Percentiles rank a stretch among this genome's conserved stretches.
phyloP scores from a whole-genome alignment of 192 early-diverging fungal genomes.

The Entrophospora sp. region DNA sequence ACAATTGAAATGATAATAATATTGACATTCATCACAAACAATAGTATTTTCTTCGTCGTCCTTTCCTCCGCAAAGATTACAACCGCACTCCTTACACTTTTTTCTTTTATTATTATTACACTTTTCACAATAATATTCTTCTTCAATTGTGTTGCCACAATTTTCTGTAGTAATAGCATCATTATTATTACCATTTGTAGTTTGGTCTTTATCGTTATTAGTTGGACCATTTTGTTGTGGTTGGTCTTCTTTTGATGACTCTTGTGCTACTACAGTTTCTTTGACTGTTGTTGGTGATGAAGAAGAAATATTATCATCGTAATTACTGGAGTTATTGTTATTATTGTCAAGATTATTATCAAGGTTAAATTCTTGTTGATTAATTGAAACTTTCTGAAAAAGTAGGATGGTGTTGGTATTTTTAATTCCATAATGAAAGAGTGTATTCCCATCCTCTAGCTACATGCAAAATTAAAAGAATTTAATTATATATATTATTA shows the following conservation, averaged over 20 bases:
- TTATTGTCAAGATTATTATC: too few relatives aligned
- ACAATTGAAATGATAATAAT: conserved; percentile 46
- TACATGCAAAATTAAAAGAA: conserved; percentile 30
- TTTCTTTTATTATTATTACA: conserved; percentile 26
- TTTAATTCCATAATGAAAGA: conserved; percentile 34
- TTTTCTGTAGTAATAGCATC: conserved; percentile 4
- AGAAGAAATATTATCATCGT: too few relatives aligned
- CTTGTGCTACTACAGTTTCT: too few relatives aligned
- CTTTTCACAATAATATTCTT: conserved; percentile 26
- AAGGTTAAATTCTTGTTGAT: too few relatives aligned
- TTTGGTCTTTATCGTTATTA: too few relatives aligned
- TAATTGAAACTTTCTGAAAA: conserved; percentile 21
- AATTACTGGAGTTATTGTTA: too few relatives aligned
- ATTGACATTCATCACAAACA: conserved; percentile 52
- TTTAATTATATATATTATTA: too few relatives aligned
- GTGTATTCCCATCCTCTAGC: conserved; percentile 32
- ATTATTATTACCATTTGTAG: too few relatives aligned
- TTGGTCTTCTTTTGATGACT: too few relatives aligned
- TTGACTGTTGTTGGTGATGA: too few relatives aligned
- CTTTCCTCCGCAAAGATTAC: conserved; percentile 40
- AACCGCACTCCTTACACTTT: conserved; percentile 43
- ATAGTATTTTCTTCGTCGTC: conserved; percentile 46
- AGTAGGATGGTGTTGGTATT: conserved; percentile 25
- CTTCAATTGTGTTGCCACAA: background rate
- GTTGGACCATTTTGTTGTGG: too few relatives aligned